These are phyloP conservation scores for Dictyostelium firmibasis DNA, from an alignment of 78 protist genomes.

Conservation along the genomic window DNA sequence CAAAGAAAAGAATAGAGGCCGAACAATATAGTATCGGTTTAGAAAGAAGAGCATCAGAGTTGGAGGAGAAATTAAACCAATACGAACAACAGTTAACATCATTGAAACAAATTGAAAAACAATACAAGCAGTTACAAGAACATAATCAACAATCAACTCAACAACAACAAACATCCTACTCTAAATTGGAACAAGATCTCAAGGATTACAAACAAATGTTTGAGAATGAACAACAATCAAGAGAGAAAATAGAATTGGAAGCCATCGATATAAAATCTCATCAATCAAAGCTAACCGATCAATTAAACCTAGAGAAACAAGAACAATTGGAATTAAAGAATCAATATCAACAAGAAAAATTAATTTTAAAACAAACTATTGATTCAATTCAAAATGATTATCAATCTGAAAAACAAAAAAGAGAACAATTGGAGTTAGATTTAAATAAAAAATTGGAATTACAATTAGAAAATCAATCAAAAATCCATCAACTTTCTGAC, in stretches of 20 bases:
- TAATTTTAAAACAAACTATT: conserved; percentile 12
- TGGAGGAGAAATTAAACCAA: conserved; percentile 22
- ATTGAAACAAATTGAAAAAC: neutral
- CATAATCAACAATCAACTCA: neutral
- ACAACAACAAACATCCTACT: neutral
- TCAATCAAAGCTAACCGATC: neutral
- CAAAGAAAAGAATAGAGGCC: conserved; percentile 69
- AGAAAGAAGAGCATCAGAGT: conserved; percentile 25
- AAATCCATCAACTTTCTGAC: neutral
- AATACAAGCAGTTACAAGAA: neutral
- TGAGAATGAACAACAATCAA: conserved; percentile 16
- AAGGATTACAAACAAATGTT: conserved; percentile 8
- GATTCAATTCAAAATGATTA: conserved; percentile 10
- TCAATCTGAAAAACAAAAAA: neutral
- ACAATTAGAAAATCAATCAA: neutral
- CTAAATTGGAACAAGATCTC: neutral
- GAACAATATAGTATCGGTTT: conserved; percentile 38
- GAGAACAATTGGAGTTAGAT: neutral
- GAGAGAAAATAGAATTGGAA: conserved; percentile 24
- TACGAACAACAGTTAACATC: neutral
- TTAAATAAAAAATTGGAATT: neutral
- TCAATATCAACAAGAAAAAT: neutral
- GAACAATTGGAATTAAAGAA: neutral
- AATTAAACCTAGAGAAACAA: neutral
- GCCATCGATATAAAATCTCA: conserved; percentile 10